A percentile compares a stretch with the other conserved stretches of the same genome.
Conservation (phyloP, 257 asterid species). For the Solanum appendiculatum region DNA sequence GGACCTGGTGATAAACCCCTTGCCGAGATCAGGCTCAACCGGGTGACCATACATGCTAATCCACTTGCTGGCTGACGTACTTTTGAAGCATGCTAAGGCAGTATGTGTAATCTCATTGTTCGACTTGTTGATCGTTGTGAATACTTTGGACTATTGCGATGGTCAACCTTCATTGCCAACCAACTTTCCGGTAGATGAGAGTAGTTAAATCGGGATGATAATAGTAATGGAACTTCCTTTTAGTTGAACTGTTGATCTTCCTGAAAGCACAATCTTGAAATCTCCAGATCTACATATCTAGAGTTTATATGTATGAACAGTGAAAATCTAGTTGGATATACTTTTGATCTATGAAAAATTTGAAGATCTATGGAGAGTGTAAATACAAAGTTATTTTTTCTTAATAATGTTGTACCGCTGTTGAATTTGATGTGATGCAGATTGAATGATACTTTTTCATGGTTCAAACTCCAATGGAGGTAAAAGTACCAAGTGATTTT, state of each 20-base stretch:
- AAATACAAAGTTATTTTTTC: background rate
- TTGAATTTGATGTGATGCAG: background rate
- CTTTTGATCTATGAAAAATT: background rate
- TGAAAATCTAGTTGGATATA: background rate
- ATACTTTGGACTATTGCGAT: background rate
- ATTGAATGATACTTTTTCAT: background rate
- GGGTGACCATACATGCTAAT: slow-evolving; percentile 88
- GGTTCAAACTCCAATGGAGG: background rate
- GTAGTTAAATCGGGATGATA: background rate
- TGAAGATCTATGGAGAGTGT: background rate
- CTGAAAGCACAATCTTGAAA: background rate
- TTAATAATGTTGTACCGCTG: background rate
- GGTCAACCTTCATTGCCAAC: background rate
- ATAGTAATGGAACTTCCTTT: background rate
- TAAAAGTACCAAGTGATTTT: background rate
- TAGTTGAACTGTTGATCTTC: background rate
- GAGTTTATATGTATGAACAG: background rate
- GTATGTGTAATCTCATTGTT: background rate
- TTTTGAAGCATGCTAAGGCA: background rate
- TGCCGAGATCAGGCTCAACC: slow-evolving; percentile 86
- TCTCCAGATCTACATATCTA: background rate
- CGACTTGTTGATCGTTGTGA: background rate
- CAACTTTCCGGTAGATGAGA: background rate
- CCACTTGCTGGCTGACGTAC: slow-evolving; percentile 75
- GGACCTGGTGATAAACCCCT: slow-evolving; percentile 88